Evolutionary conservation across 2,329 filamentous ascomycete genomes (phyloP), one percentile per base, ranked within the genome.

Genomic region (Phialocephala sp.): DNA sequence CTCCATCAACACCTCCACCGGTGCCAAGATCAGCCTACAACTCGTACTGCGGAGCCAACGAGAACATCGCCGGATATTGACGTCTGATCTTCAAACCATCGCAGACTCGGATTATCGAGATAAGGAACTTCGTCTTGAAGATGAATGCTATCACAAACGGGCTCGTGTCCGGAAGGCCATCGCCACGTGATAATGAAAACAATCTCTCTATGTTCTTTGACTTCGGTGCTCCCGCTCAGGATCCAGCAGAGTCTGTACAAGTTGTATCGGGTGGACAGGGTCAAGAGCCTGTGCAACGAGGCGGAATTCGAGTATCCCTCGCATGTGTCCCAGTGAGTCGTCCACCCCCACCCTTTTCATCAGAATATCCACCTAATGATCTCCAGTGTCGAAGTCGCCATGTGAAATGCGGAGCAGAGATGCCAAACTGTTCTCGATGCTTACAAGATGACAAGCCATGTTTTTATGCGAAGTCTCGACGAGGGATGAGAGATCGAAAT

Each of bases 391-490:
- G 77, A 59, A 77, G 72, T 64, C 78, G 76, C 36, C 80, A 80
- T 73, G 74, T 82, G 37, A 82, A 81, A 75, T 84, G 81, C 68
- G 82, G 83, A 67, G 81, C 79, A 43, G 77, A 75, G 54, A 76
- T 76, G 63, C 82, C 82, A 35, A 71, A 71, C 20, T 83, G 81
- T 64, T 75, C 72, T 60, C 79, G 81, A 27, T 83, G 82, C 69
- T 71, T 72, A 43, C 71, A 74, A 22, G 77, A 79, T 54, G 78
- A 77, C 32, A 81, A 81, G 64, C 74, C 79, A 35, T 85, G 82
- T 63, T 78, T 77, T 64, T 84, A 84, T 72, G 77, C 80, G 22
- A 80, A 80, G 67, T 84, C 83, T 14, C 77, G 82, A 41, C 77
- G 83, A 69, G 82, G 83, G 14, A 79, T 74, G 71, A 67, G 72